Base-by-base conservation (phyloP, 2,329 filamentous ascomycete genomes). In the Teratosphaeria nubilosa region DNA sequence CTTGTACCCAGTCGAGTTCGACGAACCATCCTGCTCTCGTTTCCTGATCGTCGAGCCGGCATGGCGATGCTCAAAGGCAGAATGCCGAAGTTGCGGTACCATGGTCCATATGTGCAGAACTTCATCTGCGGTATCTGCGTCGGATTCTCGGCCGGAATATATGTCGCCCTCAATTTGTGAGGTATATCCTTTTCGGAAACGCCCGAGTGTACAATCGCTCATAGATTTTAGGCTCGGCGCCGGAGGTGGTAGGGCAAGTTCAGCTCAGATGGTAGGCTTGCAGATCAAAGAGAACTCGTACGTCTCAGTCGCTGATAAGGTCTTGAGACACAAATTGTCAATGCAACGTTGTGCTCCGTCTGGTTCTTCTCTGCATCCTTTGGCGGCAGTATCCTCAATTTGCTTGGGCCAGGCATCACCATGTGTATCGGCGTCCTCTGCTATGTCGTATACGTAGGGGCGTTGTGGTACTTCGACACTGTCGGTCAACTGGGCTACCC, bases 381-480 rank as follows among this genome's bases (percentile, higher is more conserved):
- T 51, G 68, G 66, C 11, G 68, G 68, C 13, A 64, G 62, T 3
- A 59, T 69, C 7, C 58, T 70, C 11, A 70, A 70, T 55, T 63
- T 59, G 10, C 56, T 69, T 10, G 68, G 68, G 0, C 68, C 68
- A 10, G 64, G 60, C 0, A 50, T 63, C 1, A 69, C 66, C 1
- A 53, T 51, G 13, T 63, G 62, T 41, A 54, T 66, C 45, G 68
- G 68, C 41, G 65, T 69, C 6, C 54, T 60, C 1, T 61, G 60
- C 27, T 70, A 70, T 50, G 62, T 68, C 27, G 22, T 70, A 16
- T 70, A 70, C 51, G 64, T 70, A 13, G 67, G 67, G 4, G 59
- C 62, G 2, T 59, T 70, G 6, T 70, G 67, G 68, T 69, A 69
- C 50, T 69, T 67, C 54, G 67, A 69, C 30, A 56, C 62, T 10